Evolutionary conservation across 1,284 basidiomycete genomes (phyloP), one percentile per base, ranked within the genome.

Genomic region (Marasmius fiardii): DNA sequence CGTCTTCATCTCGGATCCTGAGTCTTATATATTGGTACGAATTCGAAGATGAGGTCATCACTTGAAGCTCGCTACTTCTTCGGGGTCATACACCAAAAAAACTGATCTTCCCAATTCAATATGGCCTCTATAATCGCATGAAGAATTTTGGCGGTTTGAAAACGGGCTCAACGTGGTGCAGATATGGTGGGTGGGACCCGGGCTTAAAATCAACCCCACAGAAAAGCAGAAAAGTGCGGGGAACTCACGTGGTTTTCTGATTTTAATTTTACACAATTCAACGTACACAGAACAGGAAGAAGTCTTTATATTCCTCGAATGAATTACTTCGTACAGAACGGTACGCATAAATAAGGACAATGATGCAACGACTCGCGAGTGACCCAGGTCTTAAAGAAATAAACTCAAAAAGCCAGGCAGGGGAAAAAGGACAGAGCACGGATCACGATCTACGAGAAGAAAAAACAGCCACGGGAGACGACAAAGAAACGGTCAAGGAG

Each of bases 271-370:
- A n/a, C n/a, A n/a, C n/a, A 28, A 26, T 3, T 28, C n/a, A 49
- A 31, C 31, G 47, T 31, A 4, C 11, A 8, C 18, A n/a, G 21
- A 41, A 23, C 14, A 37, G 26, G 23, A 39, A 26, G 20, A 43
- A 11, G 44, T 43, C 12, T 24, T 31, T 45, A 53, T 41, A 53
- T 53, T 53, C 52, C 52, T 53, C 33, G 39, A 14, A 33, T 49
- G n/a, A 43, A 53, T 53, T 45, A 48, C 26, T 39, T 55, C 33
- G 45, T 39, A 45, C 45, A 55, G 39, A 39, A 45, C 20, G 41
- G 48, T 39, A 55, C 45, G 54, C 18, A 55, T 44, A 45, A 50
- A 51, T 48, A 55, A 53, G 37, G 23, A 53, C 31, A 35, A 35
- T 35, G 33, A 16, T 21, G 34, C 34, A 8, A 23, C 31, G 41